Evolutionary conservation across 2,329 filamentous ascomycete species (phyloP).

Genomic region (Talaromyces verruculosus): DNA sequence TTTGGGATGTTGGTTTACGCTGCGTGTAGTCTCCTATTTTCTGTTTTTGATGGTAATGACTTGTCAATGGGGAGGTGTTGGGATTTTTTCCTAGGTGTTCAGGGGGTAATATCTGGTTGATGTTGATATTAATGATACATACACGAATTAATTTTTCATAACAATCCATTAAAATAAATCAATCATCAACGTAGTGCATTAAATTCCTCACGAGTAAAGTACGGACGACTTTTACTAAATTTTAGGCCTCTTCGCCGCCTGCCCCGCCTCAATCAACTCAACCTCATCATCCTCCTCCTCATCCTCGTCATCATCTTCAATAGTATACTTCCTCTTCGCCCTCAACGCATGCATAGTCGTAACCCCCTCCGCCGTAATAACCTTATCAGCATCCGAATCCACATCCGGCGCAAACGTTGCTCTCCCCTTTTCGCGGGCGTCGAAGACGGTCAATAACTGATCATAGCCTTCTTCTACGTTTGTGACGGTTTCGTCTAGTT

Average conservation of each 20-base stretch:
- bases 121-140: not conserved
- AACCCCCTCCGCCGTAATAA: conserved; percentile 22
- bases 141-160: not conserved
- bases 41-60: not conserved
- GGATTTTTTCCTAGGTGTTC: not conserved
- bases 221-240: conserved; percentile 21
- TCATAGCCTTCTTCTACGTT: conserved; percentile 61
- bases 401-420: conserved; percentile 26
- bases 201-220: not conserved
- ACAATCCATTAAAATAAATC: not conserved
- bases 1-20: not conserved
- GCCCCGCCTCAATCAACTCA: conserved; percentile 25
- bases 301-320: conserved; percentile 30
- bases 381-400: conserved; percentile 20
- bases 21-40: not conserved
- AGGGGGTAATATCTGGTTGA: not conserved
- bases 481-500: conserved; percentile 59
- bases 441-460: conserved; percentile 50
- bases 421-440: conserved; percentile 31
- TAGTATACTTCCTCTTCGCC: conserved; percentile 35
- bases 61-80: not conserved
- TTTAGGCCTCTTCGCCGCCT: conserved; percentile 35
- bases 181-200: not conserved
- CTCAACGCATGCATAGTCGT: conserved; percentile 22
- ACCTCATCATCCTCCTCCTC: conserved; percentile 22